Evolutionary conservation across 495 filamentous ascomycete species (phyloP).

Genomic region (Viridothelium virens): DNA sequence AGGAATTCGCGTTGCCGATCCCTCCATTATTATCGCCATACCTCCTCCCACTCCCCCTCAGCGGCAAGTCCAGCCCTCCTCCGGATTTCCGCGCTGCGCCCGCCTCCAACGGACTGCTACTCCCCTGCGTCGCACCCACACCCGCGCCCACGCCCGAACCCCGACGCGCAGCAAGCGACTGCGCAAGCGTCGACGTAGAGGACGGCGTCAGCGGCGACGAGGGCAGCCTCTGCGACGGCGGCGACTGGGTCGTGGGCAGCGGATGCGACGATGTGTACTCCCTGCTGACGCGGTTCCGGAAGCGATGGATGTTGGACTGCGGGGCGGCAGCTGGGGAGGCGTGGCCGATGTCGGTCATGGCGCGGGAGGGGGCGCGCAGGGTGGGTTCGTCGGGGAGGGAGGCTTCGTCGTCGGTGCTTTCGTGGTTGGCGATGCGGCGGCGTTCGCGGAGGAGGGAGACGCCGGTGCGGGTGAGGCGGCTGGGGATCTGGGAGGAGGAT

Average conservation of each 20-base stretch:
- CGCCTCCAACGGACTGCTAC: background rate
- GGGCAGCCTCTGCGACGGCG: background rate
- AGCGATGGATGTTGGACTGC: background rate
- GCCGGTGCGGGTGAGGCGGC: slow-evolving; percentile 21
- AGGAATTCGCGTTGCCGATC: background rate
- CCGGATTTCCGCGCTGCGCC: background rate
- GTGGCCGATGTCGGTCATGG: slow-evolving; percentile 35
- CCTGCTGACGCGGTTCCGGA: background rate
- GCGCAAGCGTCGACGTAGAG: background rate
- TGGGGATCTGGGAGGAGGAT: slow-evolving; percentile 13
- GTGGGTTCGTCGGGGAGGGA: slow-evolving; percentile 21
- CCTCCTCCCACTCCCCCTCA: background rate
- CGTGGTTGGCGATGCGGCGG: slow-evolving; percentile 38
- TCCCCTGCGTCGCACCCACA: background rate
- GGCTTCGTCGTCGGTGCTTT: slow-evolving; percentile 23
- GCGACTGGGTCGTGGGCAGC: too few species aligned
- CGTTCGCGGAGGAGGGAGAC: slow-evolving; percentile 22
- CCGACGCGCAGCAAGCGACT: background rate
- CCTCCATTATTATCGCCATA: background rate
- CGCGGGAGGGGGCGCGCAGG: slow-evolving; percentile 34
- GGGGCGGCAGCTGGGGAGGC: background rate
- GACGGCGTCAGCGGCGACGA: background rate
- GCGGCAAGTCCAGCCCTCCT: background rate
- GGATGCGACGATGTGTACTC: background rate
- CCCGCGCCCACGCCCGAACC: background rate